A percentile compares a stretch with the other conserved stretches of the same genome.
phyloP scores from a whole-genome alignment of 257 asterid genomes.

The Apocynum venetum region DNA sequence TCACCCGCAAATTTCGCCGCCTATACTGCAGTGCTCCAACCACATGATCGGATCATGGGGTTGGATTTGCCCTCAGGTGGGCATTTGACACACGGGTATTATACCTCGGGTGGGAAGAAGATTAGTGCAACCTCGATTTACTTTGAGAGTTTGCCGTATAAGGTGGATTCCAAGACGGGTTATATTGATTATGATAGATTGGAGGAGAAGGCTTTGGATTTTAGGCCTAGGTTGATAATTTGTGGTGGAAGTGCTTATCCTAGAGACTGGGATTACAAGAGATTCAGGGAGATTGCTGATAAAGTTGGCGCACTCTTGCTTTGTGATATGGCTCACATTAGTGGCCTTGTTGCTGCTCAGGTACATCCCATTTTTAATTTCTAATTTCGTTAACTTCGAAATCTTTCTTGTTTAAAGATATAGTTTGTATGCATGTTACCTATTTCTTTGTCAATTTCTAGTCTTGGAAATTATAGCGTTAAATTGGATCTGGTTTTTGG shows the following conservation, averaged over 20 bases:
- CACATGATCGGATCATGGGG: slow-evolving; percentile 48
- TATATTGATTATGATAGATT: slow-evolving; percentile 37
- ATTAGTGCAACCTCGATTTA: slow-evolving; percentile 38
- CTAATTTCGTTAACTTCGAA: background rate
- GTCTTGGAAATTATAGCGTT: background rate
- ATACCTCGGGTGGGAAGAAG: slow-evolving; percentile 40
- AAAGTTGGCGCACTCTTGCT: slow-evolving; percentile 43
- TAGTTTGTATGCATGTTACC: background rate
- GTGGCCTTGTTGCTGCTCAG: slow-evolving; percentile 51
- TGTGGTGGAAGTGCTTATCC: slow-evolving; percentile 51
- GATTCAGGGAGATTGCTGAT: slow-evolving; percentile 37
- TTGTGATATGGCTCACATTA: slow-evolving; percentile 42
- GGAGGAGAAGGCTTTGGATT: slow-evolving; percentile 45
- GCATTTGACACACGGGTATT: slow-evolving; percentile 43
- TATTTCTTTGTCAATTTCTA: background rate
- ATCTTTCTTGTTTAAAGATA: background rate
- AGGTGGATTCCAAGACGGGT: slow-evolving; percentile 30
- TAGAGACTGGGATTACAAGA: slow-evolving; percentile 46
- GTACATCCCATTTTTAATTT: slow-evolving; percentile 8
- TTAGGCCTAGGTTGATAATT: slow-evolving; percentile 42
- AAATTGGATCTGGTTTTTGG: background rate
- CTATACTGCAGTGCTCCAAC: slow-evolving; percentile 40
- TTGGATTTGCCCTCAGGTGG: slow-evolving; percentile 47
- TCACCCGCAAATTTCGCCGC: slow-evolving; percentile 45
- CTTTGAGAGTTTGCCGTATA: slow-evolving; percentile 43